Evolutionary conservation across 805 yeast species (phyloP).

Genomic region (Clavispora carvajalis): DNA sequence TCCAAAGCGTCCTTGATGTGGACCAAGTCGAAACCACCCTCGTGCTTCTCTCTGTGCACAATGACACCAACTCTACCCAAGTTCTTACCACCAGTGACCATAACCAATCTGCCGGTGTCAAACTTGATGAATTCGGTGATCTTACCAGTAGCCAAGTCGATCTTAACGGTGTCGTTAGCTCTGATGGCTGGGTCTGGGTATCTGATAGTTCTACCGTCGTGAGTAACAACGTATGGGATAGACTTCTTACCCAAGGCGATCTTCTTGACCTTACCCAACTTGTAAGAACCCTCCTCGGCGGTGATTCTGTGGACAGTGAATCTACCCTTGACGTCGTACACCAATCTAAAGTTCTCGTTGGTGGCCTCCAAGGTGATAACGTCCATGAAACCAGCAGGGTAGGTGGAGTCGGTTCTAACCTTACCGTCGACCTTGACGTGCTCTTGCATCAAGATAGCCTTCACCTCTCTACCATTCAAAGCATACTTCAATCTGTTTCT

Average conservation of each 20-base stretch:
- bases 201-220: conserved; percentile 99
- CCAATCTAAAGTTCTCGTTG: conserved; percentile 98
- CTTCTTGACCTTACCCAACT: conserved; percentile 96
- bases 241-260: conserved; percentile 98
- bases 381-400: conserved; percentile 99
- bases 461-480: conserved; percentile 97
- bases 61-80: conserved; percentile 97
- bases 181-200: conserved; percentile 98
- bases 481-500: conserved; percentile 99
- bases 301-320: conserved; percentile 99
- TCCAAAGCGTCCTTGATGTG: conserved; percentile 94
- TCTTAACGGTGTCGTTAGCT: conserved; percentile 96
- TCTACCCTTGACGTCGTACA: conserved; percentile 98
- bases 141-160: conserved; percentile 95
- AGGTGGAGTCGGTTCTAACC: conserved; percentile 98
- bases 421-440: conserved; percentile 98
- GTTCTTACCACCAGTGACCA: conserved; percentile 98
- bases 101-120: conserved; percentile 83
- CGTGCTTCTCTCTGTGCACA: conserved; percentile 95
- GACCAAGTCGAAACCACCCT: conserved; percentile 96
- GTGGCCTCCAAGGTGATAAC: conserved; percentile 96
- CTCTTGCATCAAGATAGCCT: conserved; percentile 97
- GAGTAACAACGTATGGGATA: conserved; percentile 97
- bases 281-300: conserved; percentile 97
- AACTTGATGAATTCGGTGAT: conserved; percentile 83